Base-by-base conservation (phyloP, 2,329 filamentous ascomycete genomes). In the Graphiopsis chlorocephala region DNA sequence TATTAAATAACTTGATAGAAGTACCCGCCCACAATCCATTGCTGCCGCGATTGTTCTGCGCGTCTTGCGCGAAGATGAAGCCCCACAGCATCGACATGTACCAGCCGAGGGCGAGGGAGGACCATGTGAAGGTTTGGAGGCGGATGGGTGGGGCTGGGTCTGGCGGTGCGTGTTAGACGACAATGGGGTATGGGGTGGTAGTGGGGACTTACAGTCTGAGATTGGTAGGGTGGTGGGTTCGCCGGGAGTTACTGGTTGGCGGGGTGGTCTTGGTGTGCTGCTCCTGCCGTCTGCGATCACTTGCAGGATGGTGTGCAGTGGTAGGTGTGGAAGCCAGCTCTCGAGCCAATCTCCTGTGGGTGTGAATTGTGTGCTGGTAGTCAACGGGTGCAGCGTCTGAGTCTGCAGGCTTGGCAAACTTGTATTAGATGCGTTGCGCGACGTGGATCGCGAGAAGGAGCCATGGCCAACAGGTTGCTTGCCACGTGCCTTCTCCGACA, bases 401-500 rank as follows among this genome's bases (percentile, higher is more conserved):
- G 47, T 84, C 82, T 14, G 88, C 85, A 72, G 89, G 83, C 70
- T 87, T 88, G 65, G 83, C 86, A 97, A 82, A 72, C 92, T 97
- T 1, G 91, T 91, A 29, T 89, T 91, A 17, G 71, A 73, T 76
- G 93, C 96, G 74, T 95, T 97, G 73, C 97, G 93, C 48, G 72
- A 74, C 3, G 69, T 66, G 23, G 57, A 63, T 20, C 94, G 85
- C 0, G 93, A 97, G 75, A 97, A 97, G 1, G 86, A 86, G n/a
- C 86, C 85, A 58, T 89, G 84, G 1, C 91, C 90, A 14, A 91
- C 92, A 29, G 94, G 95, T 88, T 96, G 92, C 78, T 99, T 99
- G 8, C 95, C 95, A 58, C 95, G 85, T 17, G 95, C 95, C 77
- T 98, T 99, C 78, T 98, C 95, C 23, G 94, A 97, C 91, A 98